phyloP scores from a whole-genome alignment of 495 filamentous ascomycete species.

The Bacidia gigantensis region DNA sequence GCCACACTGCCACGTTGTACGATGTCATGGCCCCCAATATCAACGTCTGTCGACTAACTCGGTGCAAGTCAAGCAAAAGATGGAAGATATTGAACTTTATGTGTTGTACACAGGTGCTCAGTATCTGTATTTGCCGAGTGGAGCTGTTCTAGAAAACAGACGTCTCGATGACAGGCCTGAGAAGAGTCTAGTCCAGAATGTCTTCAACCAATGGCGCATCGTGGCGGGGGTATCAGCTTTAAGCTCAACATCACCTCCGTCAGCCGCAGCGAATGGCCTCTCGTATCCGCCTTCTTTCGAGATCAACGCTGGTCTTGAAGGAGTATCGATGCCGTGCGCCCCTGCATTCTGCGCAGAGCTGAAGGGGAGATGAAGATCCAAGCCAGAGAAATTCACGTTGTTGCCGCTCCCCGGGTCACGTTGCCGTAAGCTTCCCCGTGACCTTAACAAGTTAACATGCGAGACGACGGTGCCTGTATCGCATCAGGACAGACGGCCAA shows the following conservation, averaged over 20 bases:
- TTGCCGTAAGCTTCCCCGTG: slow-evolving; percentile 7
- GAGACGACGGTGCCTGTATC: slow-evolving; percentile 3
- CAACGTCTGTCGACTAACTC: no score
- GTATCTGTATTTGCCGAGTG: not conserved
- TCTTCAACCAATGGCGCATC: slow-evolving; percentile 24
- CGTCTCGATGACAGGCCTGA: not conserved
- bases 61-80: no score
- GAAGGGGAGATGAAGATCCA: slow-evolving; percentile 8
- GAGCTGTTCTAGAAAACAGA: not conserved
- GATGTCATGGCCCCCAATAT: not conserved
- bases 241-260: slow-evolving; percentile 20
- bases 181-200: not conserved
- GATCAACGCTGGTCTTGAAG: slow-evolving; percentile 5
- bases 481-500: not conserved
- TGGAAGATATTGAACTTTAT: no score
- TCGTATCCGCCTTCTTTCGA: slow-evolving; percentile 12
- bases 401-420: slow-evolving; percentile 8
- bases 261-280: slow-evolving; percentile 24
- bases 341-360: slow-evolving; percentile 3
- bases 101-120: not conserved
- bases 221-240: slow-evolving; percentile 26
- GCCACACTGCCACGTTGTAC: not conserved
- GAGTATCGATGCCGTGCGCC: slow-evolving; percentile 15
- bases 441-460: slow-evolving; percentile 7
- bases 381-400: slow-evolving; percentile 3